Base-by-base conservation (phyloP, 73 alveolate genomes). In the Symbiodinium pilosum region DNA sequence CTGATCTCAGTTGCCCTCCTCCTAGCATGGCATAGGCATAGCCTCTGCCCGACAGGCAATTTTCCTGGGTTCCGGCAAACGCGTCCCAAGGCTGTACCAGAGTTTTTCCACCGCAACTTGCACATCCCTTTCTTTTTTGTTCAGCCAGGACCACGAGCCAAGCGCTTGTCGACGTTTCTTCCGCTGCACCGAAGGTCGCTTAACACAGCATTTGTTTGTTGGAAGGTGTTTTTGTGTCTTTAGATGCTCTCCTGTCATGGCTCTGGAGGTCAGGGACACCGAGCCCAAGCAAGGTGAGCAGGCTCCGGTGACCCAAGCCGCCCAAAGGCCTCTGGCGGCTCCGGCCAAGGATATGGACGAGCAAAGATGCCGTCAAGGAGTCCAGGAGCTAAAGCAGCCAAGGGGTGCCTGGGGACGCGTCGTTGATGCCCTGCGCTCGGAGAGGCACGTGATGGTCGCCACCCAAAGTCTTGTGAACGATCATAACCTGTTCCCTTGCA, bases 361-460 rank as follows among this genome's bases (percentile, higher is more conserved):
- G 41, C 5, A 30, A n/a, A n/a, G n/a, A n/a, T n/a, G n/a, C n/a
- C 14, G 59, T 14, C 59, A 47, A 47, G 59, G 59, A 47, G 14
- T 6, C 21, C 59, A 14, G 59, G 21, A 14, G 14, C 59, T 14
- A 14, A 6, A 47, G 59, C 59, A 47, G 59, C 59, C 14, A 14
- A 64, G 30, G 41, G 81, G 81, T 28, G 81, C 81, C 41, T 64
- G 81, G 81, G 81, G 81, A 26, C 81, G 34, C 81, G 81, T 64
- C 18, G 81, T 64, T 38, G 81, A 64, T 28, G 81, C 81, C 30
- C 30, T 64, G 81, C 81, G 81, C 81, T 64, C 81, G 81, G 81
- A 64, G 12, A 64, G 81, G 81, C 81, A 5, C 39, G 34, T 26
- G 81, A 18, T 20, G 38, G 75, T 6, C 2, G n/a, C n/a, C 75